Evolutionary conservation across 345 rosid genomes (phyloP), one percentile per base, ranked within the genome.

Genomic region (Kandelia obovata): DNA sequence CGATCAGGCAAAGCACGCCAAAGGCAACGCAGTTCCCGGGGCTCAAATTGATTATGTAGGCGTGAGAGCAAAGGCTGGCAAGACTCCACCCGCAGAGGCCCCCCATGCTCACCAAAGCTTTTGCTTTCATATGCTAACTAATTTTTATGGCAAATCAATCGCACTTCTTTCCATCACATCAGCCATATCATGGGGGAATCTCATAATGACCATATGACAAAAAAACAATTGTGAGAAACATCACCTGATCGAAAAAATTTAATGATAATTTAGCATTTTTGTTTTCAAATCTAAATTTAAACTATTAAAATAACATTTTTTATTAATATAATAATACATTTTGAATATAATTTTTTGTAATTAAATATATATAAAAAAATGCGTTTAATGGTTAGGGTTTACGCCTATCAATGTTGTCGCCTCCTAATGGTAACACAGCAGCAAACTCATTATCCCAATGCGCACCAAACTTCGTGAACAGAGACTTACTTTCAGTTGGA

Each of bases 61-160:
- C 86, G 84, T 80, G 84, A 68, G 75, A 23, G 71, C 66, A 78
- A 85, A 85, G 86, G 80, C 86, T 85, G 88, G 73, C 82, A 75
- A 71, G 62, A 70, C 68, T 31, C 78, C 72, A 75, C 64, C 71
- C 37, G 5, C 46, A 27, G 5, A 0, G 23, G 1, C 37, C 37
- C 37, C 61, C 71, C 52, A 17, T 61, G 34, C 56, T 64, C 65
- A 31, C 68, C 59, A 58, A 49, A 39, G 56, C 37, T 66, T 53
- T 43, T 5, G 25, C 35, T 71, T 47, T 26, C 17, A 61, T 58
- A 19, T 20, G 3, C 55, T 5, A 1, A 47, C 43, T 30, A 23
- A 55, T 52, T 51, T 49, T 43, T 27, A 57, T 37, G 32, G 32
- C 17, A 13, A 56, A 21, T 17, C 62, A 5, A 20, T 19, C 6